Conservation (phyloP, 2,329 filamentous ascomycete genomes). For the Didymella arachidicola region DNA sequence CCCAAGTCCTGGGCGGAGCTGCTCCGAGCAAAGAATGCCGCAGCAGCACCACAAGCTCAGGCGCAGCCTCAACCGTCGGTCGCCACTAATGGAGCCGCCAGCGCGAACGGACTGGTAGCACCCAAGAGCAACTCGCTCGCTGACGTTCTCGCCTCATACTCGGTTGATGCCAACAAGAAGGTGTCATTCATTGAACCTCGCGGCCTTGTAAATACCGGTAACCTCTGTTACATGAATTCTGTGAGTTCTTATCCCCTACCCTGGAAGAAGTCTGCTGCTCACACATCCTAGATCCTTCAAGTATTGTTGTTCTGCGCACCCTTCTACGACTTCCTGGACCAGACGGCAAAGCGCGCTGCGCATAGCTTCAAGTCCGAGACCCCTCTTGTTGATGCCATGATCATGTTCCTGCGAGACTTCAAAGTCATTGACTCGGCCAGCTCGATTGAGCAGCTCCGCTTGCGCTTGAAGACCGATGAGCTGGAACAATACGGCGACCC, state of each 20-base stretch:
- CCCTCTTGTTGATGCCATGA: slow-evolving; percentile 93
- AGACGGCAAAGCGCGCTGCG: slow-evolving; percentile 80
- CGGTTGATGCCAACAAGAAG: slow-evolving; percentile 69
- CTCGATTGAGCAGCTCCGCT: slow-evolving; percentile 75
- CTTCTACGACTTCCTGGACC: slow-evolving; percentile 92
- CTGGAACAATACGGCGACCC: slow-evolving; percentile 90
- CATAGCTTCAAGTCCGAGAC: slow-evolving; percentile 96
- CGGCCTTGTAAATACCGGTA: slow-evolving; percentile 94
- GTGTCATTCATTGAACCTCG: slow-evolving; percentile 88
- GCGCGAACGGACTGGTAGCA: slow-evolving; percentile 53
- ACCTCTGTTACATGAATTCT: slow-evolving; percentile 99
- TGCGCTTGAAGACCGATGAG: slow-evolving; percentile 79
- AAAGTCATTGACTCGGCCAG: slow-evolving; percentile 81
- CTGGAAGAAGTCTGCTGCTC: slow-evolving; percentile 31
- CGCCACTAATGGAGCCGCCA: slow-evolving; percentile 38
- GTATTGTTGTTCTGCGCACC: slow-evolving; percentile 91
- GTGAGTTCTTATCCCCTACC: slow-evolving; percentile 62
- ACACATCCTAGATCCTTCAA: slow-evolving; percentile 78
- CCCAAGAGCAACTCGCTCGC: slow-evolving; percentile 70
- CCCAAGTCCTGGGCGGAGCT: slow-evolving; percentile 74
- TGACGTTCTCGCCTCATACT: slow-evolving; percentile 78
- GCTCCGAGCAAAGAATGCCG: slow-evolving; percentile 62
- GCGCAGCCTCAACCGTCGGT: slow-evolving; percentile 22
- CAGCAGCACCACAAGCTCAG: slow-evolving; percentile 40
- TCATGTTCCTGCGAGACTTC: slow-evolving; percentile 96